Base-by-base conservation (phyloP, 2,329 filamentous ascomycete genomes). In the Epichloe baconii region DNA sequence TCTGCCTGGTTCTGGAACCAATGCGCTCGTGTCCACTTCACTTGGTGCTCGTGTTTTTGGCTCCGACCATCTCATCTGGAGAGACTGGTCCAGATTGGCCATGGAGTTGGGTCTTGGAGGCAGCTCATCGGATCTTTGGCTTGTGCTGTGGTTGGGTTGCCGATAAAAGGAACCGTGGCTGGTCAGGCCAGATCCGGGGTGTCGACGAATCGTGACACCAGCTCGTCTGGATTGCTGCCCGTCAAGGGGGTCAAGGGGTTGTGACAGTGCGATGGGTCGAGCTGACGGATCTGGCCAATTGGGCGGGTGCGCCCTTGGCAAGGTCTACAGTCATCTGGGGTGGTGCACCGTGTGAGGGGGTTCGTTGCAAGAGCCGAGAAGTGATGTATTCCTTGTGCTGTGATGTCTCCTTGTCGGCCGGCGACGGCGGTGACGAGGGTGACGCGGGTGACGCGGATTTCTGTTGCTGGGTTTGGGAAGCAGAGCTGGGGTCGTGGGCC, bases 371-470 rank as follows among this genome's bases (percentile, higher is more conserved):
- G 38, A 87, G 66, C 53, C 82, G 75, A 34, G 82, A 82, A 6
- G 83, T 86, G 48, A 86, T 76, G 54, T 83, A 79, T 58, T 82
- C 78, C 54, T 80, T 82, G 59, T 83, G 81, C 37, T 73, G 70
- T 14, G 66, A 61, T 34, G 68, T 70, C 52, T 72, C 66, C 52
- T 68, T 69, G 40, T 71, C 67, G 23, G 68, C 65, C 19, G 60
- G 64, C 6, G 44, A 31, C 19, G 36, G 2, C 4, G 45, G 15
- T 3, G 23, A 14, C 12, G 26, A 2, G 17, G 60, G 26, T 31
- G 26, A 31, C 31, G 31, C 10, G 8, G 31, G 31, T 2, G 3
- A 31, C 31, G 31, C 31, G 21, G 43, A 35, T n/a, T 44, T 35
- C 21, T 10, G 54, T 43, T 53, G 40, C 15, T 44, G 51, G 23